These are phyloP conservation scores for Raffaelea albimanens DNA, from an alignment of 2,329 filamentous ascomycete species.

Conservation along the genomic window DNA sequence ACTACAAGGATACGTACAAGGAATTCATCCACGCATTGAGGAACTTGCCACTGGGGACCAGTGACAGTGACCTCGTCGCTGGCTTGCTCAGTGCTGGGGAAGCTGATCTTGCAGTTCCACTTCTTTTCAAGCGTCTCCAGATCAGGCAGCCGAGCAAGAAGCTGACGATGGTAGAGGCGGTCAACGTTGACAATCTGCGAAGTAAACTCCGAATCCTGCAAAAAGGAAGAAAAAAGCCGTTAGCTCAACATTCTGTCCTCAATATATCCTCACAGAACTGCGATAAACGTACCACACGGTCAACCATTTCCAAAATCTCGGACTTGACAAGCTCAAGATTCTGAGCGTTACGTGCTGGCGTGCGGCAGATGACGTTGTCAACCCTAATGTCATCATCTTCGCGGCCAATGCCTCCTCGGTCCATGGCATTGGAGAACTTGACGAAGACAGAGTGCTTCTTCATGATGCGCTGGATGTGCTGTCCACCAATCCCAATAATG, in stretches of 20 bases:
- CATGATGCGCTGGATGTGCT: slow-evolving; percentile 99
- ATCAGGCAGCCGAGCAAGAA: slow-evolving; percentile 77
- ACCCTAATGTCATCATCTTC: slow-evolving; percentile 98
- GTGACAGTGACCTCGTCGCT: slow-evolving; percentile 94
- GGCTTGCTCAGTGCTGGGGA: slow-evolving; percentile 93
- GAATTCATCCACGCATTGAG: slow-evolving; percentile 91
- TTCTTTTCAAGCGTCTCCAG: slow-evolving; percentile 96
- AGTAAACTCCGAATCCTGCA: slow-evolving; percentile 86
- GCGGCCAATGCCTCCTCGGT: slow-evolving; percentile 80
- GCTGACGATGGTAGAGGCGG: slow-evolving; percentile 87
- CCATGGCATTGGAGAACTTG: slow-evolving; percentile 99
- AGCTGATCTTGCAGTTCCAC: slow-evolving; percentile 99
- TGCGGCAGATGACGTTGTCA: slow-evolving; percentile 97
- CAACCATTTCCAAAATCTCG: slow-evolving; percentile 99
- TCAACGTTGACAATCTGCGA: slow-evolving; percentile 90
- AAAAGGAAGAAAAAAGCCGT: slow-evolving; percentile 9
- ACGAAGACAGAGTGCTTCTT: slow-evolving; percentile 99
- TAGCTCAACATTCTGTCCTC: not conserved
- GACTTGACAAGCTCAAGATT: slow-evolving; percentile 96
- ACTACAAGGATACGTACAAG: slow-evolving; percentile 42
- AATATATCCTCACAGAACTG: slow-evolving; percentile 44
- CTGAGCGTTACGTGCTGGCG: slow-evolving; percentile 91
- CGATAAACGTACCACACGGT: slow-evolving; percentile 54
- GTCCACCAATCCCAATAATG: slow-evolving; percentile 95
- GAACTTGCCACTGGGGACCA: slow-evolving; percentile 95